Conservation (phyloP, 23 red algal species). For the Cyanidiococcus yangmingshanensis region DNA sequence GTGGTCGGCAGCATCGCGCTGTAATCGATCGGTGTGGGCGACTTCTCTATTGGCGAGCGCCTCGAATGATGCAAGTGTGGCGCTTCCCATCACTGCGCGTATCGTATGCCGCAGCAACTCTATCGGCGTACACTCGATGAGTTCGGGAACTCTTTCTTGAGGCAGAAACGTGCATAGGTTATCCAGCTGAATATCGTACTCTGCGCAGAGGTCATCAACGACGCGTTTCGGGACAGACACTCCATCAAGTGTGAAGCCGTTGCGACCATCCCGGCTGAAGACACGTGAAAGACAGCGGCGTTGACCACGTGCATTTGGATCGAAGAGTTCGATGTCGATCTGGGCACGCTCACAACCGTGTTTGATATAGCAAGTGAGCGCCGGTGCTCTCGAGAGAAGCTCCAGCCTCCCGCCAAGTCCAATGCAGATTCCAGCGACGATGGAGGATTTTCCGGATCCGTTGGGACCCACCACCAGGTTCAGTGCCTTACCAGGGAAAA, state of each 20-base stretch:
- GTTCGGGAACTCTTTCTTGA: constrained; percentile 80
- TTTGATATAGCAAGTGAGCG: constrained; percentile 55
- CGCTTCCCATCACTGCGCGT: constrained; percentile 45
- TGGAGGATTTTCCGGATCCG: constrained; percentile 75
- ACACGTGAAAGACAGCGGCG: constrained; percentile 22
- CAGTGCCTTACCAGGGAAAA: constrained; percentile 58
- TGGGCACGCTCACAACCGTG: constrained; percentile 46
- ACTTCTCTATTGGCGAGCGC: constrained; percentile 32
- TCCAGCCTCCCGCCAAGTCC: constrained; percentile 63
- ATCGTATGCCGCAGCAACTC: constrained; percentile 61
- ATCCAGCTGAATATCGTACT: constrained; percentile 90
- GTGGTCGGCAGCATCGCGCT: constrained; percentile 19
- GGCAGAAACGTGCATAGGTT: constrained; percentile 94
- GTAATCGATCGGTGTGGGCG: constrained; percentile 4
- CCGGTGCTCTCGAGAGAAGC: constrained; percentile 48
- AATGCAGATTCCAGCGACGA: constrained; percentile 74
- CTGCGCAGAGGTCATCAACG: constrained; percentile 30
- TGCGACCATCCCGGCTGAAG: constrained; percentile 41
- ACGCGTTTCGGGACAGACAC: constrained; percentile 11
- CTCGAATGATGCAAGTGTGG: constrained; percentile 21
- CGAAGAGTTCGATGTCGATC: constrained; percentile 58
- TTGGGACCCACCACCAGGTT: constrained; percentile 88
- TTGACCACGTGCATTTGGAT: constrained; percentile 23
- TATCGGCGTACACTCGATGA: constrained; percentile 42
- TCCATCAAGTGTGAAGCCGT: constrained; percentile 48